Conservation (phyloP, 805 yeast genomes). For the Clavispora carvajalis region DNA sequence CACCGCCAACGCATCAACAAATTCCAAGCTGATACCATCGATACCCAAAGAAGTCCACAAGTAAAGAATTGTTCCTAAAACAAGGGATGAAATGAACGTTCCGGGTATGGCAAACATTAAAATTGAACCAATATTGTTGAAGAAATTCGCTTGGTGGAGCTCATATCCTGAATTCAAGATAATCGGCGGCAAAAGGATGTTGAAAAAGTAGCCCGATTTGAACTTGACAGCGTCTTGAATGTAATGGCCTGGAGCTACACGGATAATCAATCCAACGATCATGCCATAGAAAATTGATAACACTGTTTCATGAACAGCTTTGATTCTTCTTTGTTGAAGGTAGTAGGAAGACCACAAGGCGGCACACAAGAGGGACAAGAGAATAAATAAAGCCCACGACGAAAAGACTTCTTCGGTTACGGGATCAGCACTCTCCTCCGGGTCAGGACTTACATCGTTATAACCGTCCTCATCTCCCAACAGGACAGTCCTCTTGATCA, state of each 20-base stretch:
- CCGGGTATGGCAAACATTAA: slow-evolving; percentile 96
- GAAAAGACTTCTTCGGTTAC: slow-evolving; percentile 92
- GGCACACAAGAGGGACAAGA: slow-evolving; percentile 70
- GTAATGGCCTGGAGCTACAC: slow-evolving; percentile 92
- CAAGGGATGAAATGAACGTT: slow-evolving; percentile 86
- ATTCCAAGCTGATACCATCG: slow-evolving; percentile 82
- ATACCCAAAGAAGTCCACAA: slow-evolving; percentile 90
- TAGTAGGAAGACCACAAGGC: slow-evolving; percentile 96
- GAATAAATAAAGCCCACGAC: slow-evolving; percentile 93
- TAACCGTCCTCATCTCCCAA: slow-evolving; percentile 28
- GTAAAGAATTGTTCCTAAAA: slow-evolving; percentile 80
- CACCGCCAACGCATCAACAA: slow-evolving; percentile 95
- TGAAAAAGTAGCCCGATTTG: slow-evolving; percentile 91
- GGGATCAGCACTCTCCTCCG: slow-evolving; percentile 67
- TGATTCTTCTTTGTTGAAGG: slow-evolving; percentile 83
- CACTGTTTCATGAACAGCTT: slow-evolving; percentile 97
- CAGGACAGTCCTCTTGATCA: slow-evolving; percentile 29
- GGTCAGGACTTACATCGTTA: slow-evolving; percentile 43
- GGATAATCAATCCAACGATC: slow-evolving; percentile 87
- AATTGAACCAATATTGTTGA: slow-evolving; percentile 85
- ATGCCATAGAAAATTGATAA: slow-evolving; percentile 93
- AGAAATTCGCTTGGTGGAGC: slow-evolving; percentile 91
- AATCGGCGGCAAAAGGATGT: slow-evolving; percentile 90
- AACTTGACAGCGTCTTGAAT: slow-evolving; percentile 96
- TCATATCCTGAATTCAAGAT: slow-evolving; percentile 96